Evolutionary conservation across 495 filamentous ascomycete genomes (phyloP).

Genomic region (Trichoderma gamsii): DNA sequence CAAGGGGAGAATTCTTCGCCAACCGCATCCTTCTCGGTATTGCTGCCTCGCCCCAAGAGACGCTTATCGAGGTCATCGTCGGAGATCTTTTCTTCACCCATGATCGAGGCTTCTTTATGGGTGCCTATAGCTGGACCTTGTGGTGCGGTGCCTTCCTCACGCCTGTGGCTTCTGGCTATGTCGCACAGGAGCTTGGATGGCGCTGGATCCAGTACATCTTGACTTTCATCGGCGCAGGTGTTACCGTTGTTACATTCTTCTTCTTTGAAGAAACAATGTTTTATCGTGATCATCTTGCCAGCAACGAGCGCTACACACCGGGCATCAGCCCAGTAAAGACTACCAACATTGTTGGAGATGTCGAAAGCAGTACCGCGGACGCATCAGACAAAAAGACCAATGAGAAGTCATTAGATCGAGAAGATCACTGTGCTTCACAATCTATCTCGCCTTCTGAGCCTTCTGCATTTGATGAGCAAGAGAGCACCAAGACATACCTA

Average conservation of each 20-base stretch:
- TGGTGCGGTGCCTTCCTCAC: conserved; percentile 56
- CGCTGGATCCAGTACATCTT: conserved; percentile 51
- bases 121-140: conserved; percentile 47
- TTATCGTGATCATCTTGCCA: conserved; percentile 16
- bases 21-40: conserved; percentile 27
- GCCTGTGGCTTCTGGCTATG: conserved; percentile 56
- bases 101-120: conserved; percentile 46
- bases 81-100: conserved; percentile 60
- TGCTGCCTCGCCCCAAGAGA: conserved; percentile 42
- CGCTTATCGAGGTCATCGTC: conserved; percentile 52
- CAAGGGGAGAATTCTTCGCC: conserved; percentile 54
- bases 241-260: conserved; percentile 35
- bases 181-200: conserved; percentile 56
- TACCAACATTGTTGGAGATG: background rate
- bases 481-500: too few species aligned
- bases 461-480: too few species aligned
- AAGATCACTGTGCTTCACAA: too few species aligned
- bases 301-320: too few species aligned
- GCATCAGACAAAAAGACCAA: too few species aligned
- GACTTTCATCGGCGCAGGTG: conserved; percentile 54
- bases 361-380: background rate
- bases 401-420: too few species aligned
- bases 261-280: conserved; percentile 30
- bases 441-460: too few species aligned
- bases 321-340: too few species aligned